Conservation (phyloP, 169 alveolate genomes). For the Pseudocohnilembus persalinus region DNA sequence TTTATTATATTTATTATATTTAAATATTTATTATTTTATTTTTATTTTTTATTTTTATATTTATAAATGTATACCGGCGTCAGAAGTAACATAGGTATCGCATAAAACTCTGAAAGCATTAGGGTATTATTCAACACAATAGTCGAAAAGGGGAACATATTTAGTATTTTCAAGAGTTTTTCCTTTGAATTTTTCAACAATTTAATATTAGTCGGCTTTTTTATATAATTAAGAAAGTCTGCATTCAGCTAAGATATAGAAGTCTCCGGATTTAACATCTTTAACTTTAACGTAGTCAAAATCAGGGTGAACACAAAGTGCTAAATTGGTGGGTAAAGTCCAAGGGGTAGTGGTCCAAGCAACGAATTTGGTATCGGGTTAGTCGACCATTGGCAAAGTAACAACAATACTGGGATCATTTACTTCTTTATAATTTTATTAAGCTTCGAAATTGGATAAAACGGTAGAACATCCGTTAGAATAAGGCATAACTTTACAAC, state of each 20-base stretch:
- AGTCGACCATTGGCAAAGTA: slow-evolving; percentile 89
- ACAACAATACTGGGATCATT: slow-evolving; percentile 96
- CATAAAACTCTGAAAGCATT: slow-evolving; percentile 82
- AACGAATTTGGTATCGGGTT: slow-evolving; percentile 75
- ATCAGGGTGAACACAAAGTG: slow-evolving; percentile 93
- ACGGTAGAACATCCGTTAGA: slow-evolving; percentile 97
- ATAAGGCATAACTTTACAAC: slow-evolving; percentile 99
- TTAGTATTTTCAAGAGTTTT: slow-evolving; percentile 83
- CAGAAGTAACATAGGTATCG: slow-evolving; percentile 94
- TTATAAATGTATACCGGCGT: no score
- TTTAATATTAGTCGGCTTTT: slow-evolving; percentile 57
- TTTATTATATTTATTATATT: no score
- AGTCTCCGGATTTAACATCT: slow-evolving; percentile 64
- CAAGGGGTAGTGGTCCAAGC: slow-evolving; percentile 99
- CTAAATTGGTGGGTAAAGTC: slow-evolving; percentile 99
- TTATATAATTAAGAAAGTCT: slow-evolving; percentile 51
- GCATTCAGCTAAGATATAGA: slow-evolving; percentile 88
- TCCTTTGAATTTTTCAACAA: slow-evolving; percentile 84
- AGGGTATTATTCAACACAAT: slow-evolving; percentile 63
- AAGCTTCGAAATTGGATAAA: slow-evolving; percentile 97
- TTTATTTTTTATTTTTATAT: no score
- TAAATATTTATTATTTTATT: no score
- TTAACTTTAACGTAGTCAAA: slow-evolving; percentile 88
- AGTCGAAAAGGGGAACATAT: slow-evolving; percentile 93
- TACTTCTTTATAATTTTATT: slow-evolving; percentile 94